A percentile compares a stretch with the other conserved stretches of the same genome.
Evolutionary conservation across 2,329 filamentous ascomycete species (phyloP).

Genomic region (Trichoderma aggressivum): DNA sequence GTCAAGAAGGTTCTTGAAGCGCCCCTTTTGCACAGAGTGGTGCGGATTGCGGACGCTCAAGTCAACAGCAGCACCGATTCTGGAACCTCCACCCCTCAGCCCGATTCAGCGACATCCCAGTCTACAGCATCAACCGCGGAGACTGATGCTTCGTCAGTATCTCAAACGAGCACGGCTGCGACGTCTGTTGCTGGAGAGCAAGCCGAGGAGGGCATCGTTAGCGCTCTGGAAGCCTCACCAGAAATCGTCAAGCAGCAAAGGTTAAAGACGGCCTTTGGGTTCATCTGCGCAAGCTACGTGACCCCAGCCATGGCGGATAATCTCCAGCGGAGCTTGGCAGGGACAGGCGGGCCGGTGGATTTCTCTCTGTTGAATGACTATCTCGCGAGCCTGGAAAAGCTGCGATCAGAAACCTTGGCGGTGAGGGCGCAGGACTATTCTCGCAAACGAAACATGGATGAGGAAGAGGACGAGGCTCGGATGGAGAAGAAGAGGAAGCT

Average conservation of each 20-base stretch:
- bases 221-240: conserved; percentile 44
- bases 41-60: conserved; percentile 28
- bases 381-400: conserved; percentile 59
- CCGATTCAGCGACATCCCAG: conserved; percentile 40
- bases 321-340: conserved; percentile 44
- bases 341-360: conserved; percentile 44
- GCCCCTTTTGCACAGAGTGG: conserved; percentile 65
- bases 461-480: conserved; percentile 61
- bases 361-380: conserved; percentile 72
- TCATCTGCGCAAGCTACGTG: conserved; percentile 62
- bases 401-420: conserved; percentile 69
- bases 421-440: conserved; percentile 69
- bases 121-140: conserved; percentile 38
- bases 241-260: conserved; percentile 59
- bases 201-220: conserved; percentile 34
- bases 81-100: conserved; percentile 22
- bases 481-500: conserved; percentile 80
- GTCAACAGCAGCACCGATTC: conserved; percentile 22
- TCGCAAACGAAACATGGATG: conserved; percentile 63
- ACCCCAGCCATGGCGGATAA: conserved; percentile 40
- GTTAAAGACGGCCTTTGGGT: conserved; percentile 60
- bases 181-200: conserved; percentile 41
- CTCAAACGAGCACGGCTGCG: conserved; percentile 44
- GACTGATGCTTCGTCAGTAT: conserved; percentile 34
- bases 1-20: conserved; percentile 72